phyloP scores from a whole-genome alignment of 1,284 basidiomycete genomes.

The Coniophora puteana region DNA sequence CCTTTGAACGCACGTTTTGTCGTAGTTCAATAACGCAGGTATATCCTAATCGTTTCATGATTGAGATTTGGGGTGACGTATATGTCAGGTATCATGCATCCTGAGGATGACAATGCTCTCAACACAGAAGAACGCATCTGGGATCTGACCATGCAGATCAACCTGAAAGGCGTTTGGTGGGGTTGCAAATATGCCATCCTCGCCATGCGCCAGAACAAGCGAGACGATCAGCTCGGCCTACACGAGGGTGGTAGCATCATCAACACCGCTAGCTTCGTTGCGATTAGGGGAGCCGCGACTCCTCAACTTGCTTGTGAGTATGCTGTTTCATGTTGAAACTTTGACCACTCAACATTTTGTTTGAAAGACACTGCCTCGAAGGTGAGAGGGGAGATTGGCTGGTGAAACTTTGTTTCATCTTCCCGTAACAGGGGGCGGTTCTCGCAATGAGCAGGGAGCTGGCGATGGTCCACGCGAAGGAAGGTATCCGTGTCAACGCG shows the following conservation, averaged over 20 bases:
- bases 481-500: constrained; percentile 93
- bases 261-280: constrained; percentile 96
- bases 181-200: constrained; percentile 96
- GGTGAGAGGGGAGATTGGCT: constrained; percentile 32
- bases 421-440: constrained; percentile 74
- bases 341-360: constrained; percentile 6
- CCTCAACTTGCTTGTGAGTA: constrained; percentile 91
- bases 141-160: constrained; percentile 92
- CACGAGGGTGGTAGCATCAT: constrained; percentile 90
- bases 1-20: constrained; percentile 2
- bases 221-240: constrained; percentile 77
- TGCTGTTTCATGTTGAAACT: not conserved
- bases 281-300: constrained; percentile 90
- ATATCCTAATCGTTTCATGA: constrained; percentile 9
- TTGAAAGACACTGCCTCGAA: constrained; percentile 81
- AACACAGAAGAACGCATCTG: constrained; percentile 96
- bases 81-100: constrained; percentile 85
- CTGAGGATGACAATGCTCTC: constrained; percentile 88
- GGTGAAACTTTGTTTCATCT: constrained; percentile 2
- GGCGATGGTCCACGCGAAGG: constrained; percentile 95
- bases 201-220: constrained; percentile 91
- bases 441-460: constrained; percentile 97
- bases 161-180: constrained; percentile 98
- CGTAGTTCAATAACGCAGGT: constrained; percentile 88
- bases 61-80: not conserved